Base-by-base conservation (phyloP, 352 stramenopile genomes). In the Pythium biforme region DNA sequence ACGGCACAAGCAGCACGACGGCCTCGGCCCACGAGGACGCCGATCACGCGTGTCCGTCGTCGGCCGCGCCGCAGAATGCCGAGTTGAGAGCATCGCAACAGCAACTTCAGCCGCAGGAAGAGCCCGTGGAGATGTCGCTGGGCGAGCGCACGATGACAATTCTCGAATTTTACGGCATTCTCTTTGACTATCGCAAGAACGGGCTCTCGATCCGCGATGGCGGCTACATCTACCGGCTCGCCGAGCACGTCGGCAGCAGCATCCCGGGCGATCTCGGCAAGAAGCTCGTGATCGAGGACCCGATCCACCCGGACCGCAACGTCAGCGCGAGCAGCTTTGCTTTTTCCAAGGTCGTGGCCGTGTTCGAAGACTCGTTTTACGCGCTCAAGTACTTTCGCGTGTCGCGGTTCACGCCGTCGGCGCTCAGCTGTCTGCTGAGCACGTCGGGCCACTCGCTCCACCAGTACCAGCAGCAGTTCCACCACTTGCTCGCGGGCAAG, bases 281-380 rank as follows among this genome's bases (percentile, higher is more conserved):
- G 63, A 62, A 62, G 39, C 69, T 95, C n/a, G 85, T 95, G 59
- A 90, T 95, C n/a, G 84, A 95, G 49, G 86, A 94, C 62, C 84
- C 86, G n/a, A 94, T 95, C 59, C 78, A 95, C 54, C 85, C 86
- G 5, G 84, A 94, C 52, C 81, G 85, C 59, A 95, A 95, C 34
- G 86, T 95, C 8, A 90, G 84, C 43, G 84, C 86, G n/a, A 89
- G 82, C 53, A 95, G 83, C 69, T 95, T 92, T 64, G 84, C 84
- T 19, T 94, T 93, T 54, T 80, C 81, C 47, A 90, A 91, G 50
- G 85, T 95, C 23, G 85, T 95, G 9, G 78, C 84, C 0, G 64
- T 93, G 41, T 94, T 94, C 56, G 86, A 95, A 52, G 86, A 95
- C 63, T 84, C 85, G 31, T 95, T 85, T 63, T 94, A 92, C 54